These are phyloP conservation scores for Backusella luteola DNA, from an alignment of 192 early-diverging fungal species.

Conservation along the genomic window DNA sequence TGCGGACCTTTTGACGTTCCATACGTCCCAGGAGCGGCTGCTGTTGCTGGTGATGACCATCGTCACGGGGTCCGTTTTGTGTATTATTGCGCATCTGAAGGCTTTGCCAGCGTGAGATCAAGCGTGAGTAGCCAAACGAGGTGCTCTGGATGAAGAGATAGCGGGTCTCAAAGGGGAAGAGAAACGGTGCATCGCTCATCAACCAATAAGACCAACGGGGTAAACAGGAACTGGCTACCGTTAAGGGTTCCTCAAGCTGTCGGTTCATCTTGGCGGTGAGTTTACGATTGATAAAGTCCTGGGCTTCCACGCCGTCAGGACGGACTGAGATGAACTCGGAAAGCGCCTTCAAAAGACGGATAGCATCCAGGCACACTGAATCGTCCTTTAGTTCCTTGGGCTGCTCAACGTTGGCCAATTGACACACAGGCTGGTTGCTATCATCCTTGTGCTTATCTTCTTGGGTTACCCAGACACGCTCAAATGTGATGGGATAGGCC, in stretches of 20 bases:
- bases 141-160: constrained; percentile 79
- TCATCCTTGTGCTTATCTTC: constrained; percentile 10
- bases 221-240: constrained; percentile 79
- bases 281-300: constrained; percentile 75
- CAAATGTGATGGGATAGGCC: constrained; percentile 57
- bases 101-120: constrained; percentile 60
- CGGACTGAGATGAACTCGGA: constrained; percentile 38
- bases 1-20: constrained; percentile 87
- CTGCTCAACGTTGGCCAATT: neutral
- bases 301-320: constrained; percentile 21
- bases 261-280: constrained; percentile 82
- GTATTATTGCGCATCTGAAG: constrained; percentile 40
- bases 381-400: neutral
- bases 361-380: constrained; percentile 26
- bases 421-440: neutral
- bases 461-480: constrained; percentile 26
- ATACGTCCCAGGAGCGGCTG: constrained; percentile 64
- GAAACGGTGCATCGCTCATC: constrained; percentile 65
- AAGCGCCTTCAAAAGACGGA: constrained; percentile 42
- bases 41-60: constrained; percentile 32
- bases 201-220: constrained; percentile 75
- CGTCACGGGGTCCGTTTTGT: constrained; percentile 34
- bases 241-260: constrained; percentile 86
- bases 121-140: constrained; percentile 83
- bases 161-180: constrained; percentile 83